These are phyloP conservation scores for Seiridium cupressi DNA, from an alignment of 2,329 filamentous ascomycete species.

Conservation along the genomic window DNA sequence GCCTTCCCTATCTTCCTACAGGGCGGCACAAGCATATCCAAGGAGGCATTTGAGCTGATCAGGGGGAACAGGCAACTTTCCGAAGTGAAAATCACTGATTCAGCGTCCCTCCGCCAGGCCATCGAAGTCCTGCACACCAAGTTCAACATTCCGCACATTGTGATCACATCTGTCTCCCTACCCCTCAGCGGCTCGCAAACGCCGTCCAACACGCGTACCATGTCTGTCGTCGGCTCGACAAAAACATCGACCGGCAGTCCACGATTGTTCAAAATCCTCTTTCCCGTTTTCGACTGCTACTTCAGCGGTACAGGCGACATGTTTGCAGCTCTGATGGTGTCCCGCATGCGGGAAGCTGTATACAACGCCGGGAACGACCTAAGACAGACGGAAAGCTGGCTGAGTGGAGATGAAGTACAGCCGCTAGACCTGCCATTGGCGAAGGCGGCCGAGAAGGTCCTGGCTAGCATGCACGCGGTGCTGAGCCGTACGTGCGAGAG, in stretches of 20 bases:
- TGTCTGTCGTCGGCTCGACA: slow-evolving; percentile 69
- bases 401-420: slow-evolving; percentile 69
- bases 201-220: slow-evolving; percentile 34
- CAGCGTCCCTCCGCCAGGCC: slow-evolving; percentile 69
- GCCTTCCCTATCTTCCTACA: not conserved
- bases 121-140: slow-evolving; percentile 74
- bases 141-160: slow-evolving; percentile 79
- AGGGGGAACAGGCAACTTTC: slow-evolving; percentile 67
- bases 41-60: slow-evolving; percentile 4
- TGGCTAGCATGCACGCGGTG: slow-evolving; percentile 90
- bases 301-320: slow-evolving; percentile 98
- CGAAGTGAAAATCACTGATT: slow-evolving; percentile 77
- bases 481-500: slow-evolving; percentile 66
- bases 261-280: slow-evolving; percentile 84
- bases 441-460: slow-evolving; percentile 77
- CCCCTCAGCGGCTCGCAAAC: slow-evolving; percentile 48
- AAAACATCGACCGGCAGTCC: slow-evolving; percentile 61
- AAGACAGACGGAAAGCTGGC: slow-evolving; percentile 63
- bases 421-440: slow-evolving; percentile 77
- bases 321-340: slow-evolving; percentile 91
- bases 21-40: not conserved
- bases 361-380: slow-evolving; percentile 40
- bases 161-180: slow-evolving; percentile 87
- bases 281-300: slow-evolving; percentile 86
- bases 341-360: slow-evolving; percentile 82